Conservation (phyloP, 75 land plant genomes). For the Adiantum capillusveneris region DNA sequence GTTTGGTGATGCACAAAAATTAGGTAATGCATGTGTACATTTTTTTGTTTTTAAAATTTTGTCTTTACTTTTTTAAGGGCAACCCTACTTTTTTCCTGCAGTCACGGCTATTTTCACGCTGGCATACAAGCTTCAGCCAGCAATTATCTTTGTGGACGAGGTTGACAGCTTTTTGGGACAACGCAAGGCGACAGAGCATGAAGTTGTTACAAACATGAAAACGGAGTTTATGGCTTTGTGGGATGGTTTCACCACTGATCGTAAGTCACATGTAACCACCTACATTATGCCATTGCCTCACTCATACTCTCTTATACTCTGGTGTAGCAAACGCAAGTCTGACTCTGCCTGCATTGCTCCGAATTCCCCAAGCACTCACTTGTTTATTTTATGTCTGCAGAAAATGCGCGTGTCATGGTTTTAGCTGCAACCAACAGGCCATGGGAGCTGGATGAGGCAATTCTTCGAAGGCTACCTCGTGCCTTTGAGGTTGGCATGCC, state of each 20-base stretch:
- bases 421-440: constrained; percentile 60
- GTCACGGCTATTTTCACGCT: constrained; percentile 45
- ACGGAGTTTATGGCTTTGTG: constrained; percentile 58
- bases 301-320: too few relatives aligned
- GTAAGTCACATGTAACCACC: constrained; percentile 27
- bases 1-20: constrained; percentile 59
- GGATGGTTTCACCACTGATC: constrained; percentile 59
- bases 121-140: constrained; percentile 49
- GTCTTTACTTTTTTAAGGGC: neutral
- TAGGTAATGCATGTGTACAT: constrained; percentile 15
- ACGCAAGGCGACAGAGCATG: constrained; percentile 42
- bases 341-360: too few relatives aligned
- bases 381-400: constrained; percentile 24
- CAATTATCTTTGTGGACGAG: constrained; percentile 49
- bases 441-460: constrained; percentile 53
- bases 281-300: too few relatives aligned
- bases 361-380: too few relatives aligned
- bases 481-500: constrained; percentile 57
- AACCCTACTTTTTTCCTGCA: neutral
- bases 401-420: constrained; percentile 53
- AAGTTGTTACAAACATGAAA: constrained; percentile 51
- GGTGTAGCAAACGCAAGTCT: too few relatives aligned
- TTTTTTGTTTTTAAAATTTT: neutral
- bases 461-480: constrained; percentile 47
- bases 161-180: constrained; percentile 54